Conservation (phyloP, 495 filamentous ascomycete species). For the Clohesyomyces aquaticus region DNA sequence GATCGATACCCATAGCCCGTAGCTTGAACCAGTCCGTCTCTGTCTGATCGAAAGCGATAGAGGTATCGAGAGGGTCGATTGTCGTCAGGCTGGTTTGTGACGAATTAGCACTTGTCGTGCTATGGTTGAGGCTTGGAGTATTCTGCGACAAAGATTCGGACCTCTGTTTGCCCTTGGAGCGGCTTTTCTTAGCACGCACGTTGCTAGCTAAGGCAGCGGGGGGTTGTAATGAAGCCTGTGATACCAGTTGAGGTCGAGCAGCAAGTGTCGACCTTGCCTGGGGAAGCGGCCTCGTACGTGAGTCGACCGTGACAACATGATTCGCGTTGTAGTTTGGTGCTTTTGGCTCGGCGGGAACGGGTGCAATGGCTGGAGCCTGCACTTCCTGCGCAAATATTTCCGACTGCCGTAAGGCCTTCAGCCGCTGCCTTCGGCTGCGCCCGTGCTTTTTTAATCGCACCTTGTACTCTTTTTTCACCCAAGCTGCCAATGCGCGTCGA, state of each 20-base stretch:
- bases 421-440: not conserved
- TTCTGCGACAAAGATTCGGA: not conserved
- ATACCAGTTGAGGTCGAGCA: not conserved
- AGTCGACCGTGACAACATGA: not conserved
- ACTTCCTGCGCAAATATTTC: not conserved
- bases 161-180: not conserved
- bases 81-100: not conserved
- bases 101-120: not conserved
- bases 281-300: not conserved
- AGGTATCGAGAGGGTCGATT: not conserved
- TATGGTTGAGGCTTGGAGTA: not conserved
- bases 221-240: not conserved
- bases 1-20: constrained; percentile 51
- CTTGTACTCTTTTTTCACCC: constrained; percentile 3
- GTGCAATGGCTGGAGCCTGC: not conserved
- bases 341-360: not conserved
- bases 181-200: not conserved
- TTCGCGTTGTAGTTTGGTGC: not conserved
- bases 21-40: constrained; percentile 52
- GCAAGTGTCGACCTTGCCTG: not conserved
- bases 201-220: not conserved
- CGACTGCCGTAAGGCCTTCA: not conserved
- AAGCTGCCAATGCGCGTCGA: not conserved
- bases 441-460: not conserved
- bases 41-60: constrained; percentile 41